Evolutionary conservation across 2,329 filamentous ascomycete species (phyloP).

Genomic region (Grosmannia clavigera): DNA sequence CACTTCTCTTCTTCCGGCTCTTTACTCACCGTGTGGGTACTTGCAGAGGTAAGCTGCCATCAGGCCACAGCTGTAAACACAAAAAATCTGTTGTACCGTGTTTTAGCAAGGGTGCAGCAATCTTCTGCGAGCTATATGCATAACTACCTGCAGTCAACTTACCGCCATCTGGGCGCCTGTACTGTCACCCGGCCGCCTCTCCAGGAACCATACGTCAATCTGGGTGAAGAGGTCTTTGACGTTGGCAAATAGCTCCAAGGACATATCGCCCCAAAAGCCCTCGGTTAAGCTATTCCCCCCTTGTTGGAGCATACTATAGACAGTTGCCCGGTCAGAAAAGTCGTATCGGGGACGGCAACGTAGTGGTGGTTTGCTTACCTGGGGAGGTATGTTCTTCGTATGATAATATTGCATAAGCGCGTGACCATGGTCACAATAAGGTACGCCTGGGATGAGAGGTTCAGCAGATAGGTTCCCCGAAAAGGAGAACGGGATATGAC

Average conservation of each 20-base stretch:
- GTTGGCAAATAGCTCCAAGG: conserved; percentile 32
- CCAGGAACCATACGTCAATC: conserved; percentile 35
- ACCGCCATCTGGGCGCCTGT: conserved; percentile 39
- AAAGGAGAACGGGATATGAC: neutral
- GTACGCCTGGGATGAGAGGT: conserved; percentile 28
- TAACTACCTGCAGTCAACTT: conserved; percentile 7
- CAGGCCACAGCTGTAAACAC: conserved; percentile 38
- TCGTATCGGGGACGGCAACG: neutral
- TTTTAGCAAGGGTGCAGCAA: neutral
- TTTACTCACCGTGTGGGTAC: conserved; percentile 18
- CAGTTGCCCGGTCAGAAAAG: neutral
- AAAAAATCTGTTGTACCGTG: conserved; percentile 25
- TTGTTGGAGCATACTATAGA: conserved; percentile 26
- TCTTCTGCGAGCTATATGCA: neutral
- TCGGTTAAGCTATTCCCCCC: conserved; percentile 18
- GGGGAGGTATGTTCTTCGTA: conserved; percentile 44
- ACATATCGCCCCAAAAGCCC: conserved; percentile 27
- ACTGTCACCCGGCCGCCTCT: conserved; percentile 29
- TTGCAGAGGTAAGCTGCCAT: conserved; percentile 37
- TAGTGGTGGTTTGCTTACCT: conserved; percentile 25
- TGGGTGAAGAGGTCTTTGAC: conserved; percentile 33
- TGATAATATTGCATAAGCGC: conserved; percentile 43
- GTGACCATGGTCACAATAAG: conserved; percentile 42
- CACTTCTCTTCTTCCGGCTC: neutral
- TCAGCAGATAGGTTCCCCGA: neutral